Conservation (phyloP, 2,329 filamentous ascomycete genomes). For the Hawksworthiomyces lignivorus region DNA sequence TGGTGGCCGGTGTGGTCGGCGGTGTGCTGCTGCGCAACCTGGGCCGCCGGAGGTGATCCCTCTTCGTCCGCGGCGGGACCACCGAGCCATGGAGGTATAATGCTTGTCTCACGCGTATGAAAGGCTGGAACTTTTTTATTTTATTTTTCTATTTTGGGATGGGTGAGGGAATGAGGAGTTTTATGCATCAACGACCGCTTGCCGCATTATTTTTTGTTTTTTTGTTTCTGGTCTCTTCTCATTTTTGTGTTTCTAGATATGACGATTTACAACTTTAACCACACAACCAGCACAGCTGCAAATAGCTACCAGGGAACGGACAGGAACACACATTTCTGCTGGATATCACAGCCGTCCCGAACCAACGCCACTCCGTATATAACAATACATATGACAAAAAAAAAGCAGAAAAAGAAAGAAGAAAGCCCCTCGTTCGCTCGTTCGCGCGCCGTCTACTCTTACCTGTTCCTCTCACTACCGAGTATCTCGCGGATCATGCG, state of each 20-base stretch:
- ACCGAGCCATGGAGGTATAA: too few relatives aligned
- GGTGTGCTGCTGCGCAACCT: constrained; percentile 75
- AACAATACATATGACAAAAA: constrained; percentile 7
- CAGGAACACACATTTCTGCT: constrained; percentile 6
- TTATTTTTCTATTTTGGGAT: constrained; percentile 3
- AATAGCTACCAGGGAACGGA: constrained; percentile 4
- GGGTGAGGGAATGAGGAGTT: constrained; percentile 5
- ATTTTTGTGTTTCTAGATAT: constrained; percentile 1
- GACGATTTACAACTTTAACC: constrained; percentile 5
- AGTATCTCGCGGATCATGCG: too few relatives aligned
- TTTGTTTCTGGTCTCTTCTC: not conserved
- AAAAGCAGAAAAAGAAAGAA: not conserved
- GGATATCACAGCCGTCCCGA: constrained; percentile 2
- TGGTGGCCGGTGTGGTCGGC: constrained; percentile 88
- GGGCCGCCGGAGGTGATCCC: constrained; percentile 47
- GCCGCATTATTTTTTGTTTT: constrained; percentile 2
- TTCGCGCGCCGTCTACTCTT: too few relatives aligned
- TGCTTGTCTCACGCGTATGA: too few relatives aligned
- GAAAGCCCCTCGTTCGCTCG: too few relatives aligned
- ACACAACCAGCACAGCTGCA: not conserved
- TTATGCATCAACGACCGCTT: too few relatives aligned
- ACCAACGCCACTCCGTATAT: constrained; percentile 10
- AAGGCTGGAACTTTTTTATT: constrained; percentile 5
- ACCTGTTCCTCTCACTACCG: too few relatives aligned
- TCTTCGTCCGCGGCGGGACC: too few relatives aligned